These are phyloP conservation scores for Mycena maculata DNA, from an alignment of 768 basidiomycete species.

Conservation along the genomic window DNA sequence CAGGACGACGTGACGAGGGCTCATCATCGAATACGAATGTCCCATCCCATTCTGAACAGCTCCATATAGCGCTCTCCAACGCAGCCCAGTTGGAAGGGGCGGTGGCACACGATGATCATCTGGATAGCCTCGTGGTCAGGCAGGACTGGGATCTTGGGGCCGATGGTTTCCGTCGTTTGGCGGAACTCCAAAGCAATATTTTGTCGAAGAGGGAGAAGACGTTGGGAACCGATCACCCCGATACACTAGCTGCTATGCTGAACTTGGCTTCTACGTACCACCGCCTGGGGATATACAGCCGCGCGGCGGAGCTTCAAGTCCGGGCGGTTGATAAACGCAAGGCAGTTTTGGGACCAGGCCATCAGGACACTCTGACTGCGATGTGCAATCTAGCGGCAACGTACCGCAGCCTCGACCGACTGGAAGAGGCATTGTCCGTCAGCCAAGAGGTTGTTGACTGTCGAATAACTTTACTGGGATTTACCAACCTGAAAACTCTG, in stretches of 20 bases:
- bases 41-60: neutral
- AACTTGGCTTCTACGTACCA: conserved; percentile 13
- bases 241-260: conserved; percentile 2
- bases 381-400: conserved; percentile 7
- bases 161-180: conserved; percentile 6
- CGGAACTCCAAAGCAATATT: conserved; percentile 1
- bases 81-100: conserved; percentile 5
- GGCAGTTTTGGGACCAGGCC: neutral
- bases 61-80: neutral
- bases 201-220: neutral
- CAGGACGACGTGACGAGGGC: neutral
- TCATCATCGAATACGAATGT: neutral
- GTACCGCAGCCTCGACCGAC: conserved; percentile 2
- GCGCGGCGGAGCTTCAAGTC: neutral
- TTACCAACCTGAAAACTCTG: neutral
- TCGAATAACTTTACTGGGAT: neutral
- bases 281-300: neutral
- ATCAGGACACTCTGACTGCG: conserved; percentile 8
- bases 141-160: conserved; percentile 1
- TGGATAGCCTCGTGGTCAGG: neutral
- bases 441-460: neutral
- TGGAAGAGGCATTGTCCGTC: neutral
- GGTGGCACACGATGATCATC: neutral
- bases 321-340: conserved; percentile 1
- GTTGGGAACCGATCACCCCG: neutral